Percentiles rank a stretch among this genome's conserved stretches.
Evolutionary conservation across 495 filamentous ascomycete species (phyloP).

Genomic region (Penicillium atrosanguineum): DNA sequence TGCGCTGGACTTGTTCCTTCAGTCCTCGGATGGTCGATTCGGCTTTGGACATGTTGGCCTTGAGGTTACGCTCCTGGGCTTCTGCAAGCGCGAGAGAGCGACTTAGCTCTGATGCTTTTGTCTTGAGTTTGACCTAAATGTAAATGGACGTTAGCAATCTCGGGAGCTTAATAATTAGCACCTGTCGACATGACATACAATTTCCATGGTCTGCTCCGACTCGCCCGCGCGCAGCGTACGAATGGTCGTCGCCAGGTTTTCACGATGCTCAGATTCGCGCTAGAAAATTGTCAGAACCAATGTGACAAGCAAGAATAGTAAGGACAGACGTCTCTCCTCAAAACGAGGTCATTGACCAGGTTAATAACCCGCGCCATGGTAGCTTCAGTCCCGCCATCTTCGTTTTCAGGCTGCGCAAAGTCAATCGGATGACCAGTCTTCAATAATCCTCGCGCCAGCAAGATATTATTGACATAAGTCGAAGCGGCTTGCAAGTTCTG

Average conservation of each 20-base stretch:
- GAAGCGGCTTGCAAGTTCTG: constrained; percentile 84
- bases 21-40: constrained; percentile 67
- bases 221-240: constrained; percentile 70
- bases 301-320: neutral
- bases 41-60: constrained; percentile 63
- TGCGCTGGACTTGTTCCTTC: constrained; percentile 74
- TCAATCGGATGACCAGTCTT: constrained; percentile 82
- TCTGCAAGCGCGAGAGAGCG: constrained; percentile 73
- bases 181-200: constrained; percentile 32
- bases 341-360: constrained; percentile 86
- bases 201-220: constrained; percentile 62
- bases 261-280: constrained; percentile 86
- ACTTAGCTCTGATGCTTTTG: constrained; percentile 67
- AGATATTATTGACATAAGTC: constrained; percentile 92
- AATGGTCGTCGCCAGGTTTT: constrained; percentile 75
- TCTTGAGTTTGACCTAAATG: constrained; percentile 56
- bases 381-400: constrained; percentile 58
- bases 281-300: constrained; percentile 34
- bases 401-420: constrained; percentile 72
- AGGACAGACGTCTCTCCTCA: constrained; percentile 72
- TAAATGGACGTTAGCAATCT: constrained; percentile 10
- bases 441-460: constrained; percentile 84
- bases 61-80: constrained; percentile 67
- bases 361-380: constrained; percentile 88
- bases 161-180: neutral